Evolutionary conservation across 441 rosid genomes (phyloP), one percentile per base, ranked within the genome.

Genomic region (Jatropha podagrica): DNA sequence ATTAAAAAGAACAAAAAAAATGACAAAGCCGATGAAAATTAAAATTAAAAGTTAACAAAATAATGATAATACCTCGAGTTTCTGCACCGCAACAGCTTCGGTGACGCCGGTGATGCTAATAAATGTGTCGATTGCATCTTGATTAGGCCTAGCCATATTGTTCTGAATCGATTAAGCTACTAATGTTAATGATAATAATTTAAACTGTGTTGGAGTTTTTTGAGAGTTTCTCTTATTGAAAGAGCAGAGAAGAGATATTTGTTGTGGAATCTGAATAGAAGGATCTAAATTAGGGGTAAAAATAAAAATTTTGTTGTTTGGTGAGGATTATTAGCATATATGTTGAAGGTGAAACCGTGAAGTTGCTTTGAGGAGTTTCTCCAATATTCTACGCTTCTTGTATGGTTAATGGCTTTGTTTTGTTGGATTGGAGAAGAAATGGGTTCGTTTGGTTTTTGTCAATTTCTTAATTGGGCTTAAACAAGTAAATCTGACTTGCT

Each of bases 71-170:
- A 95, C 99, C 95, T 86, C 88, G 51, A 96, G 89, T 78, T 83
- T 91, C 64, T 80, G 92, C 27, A 80, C 44, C 79, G 99, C 99
- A 73, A 85, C 82, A 69, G 88, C 72, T 64, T 87, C 90, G 2
- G 94, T 42, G 75, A 79, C 88, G 67, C 99, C 93, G 20, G 97
- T 88, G 88, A 93, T 92, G 88, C 87, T 87, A 55, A 85, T 86
- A 80, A 93, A 96, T 51, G 96, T 96, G 46, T 86, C 88, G 83
- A 96, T 86, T 81, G 96, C 88, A 82, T 94, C 96, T 68, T 92
- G 95, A 83, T 88, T 82, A 42, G 91, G 84, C 49, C 85, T 81
- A 56, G 91, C 93, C 99, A 77, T 77, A n/a, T 11, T 46, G 17
- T 46, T 56, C 7, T 4, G 41, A 32, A 32, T 20, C 40, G 17